Conservation (phyloP, 179 eudicot genomes). For the Monotropa hypopitys region DNA sequence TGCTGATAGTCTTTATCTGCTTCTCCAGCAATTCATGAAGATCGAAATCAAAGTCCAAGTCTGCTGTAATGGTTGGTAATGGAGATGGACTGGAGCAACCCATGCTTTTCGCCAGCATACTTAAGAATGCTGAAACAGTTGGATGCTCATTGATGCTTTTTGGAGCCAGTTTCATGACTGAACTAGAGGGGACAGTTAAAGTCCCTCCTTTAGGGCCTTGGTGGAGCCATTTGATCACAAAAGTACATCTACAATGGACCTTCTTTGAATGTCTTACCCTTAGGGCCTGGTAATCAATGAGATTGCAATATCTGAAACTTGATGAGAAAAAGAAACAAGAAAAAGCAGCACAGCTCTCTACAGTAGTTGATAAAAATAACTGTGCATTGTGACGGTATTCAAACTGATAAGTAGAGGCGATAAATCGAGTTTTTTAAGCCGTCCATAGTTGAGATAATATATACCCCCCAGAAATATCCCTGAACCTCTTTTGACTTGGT, state of each 20-base stretch:
- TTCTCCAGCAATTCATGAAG: slow-evolving; percentile 27
- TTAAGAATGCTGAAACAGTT: slow-evolving; percentile 33
- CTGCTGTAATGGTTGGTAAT: slow-evolving; percentile 11
- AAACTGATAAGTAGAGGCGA: neutral
- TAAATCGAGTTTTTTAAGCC: neutral
- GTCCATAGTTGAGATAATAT: neutral
- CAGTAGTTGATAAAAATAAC: neutral
- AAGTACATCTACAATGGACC: slow-evolving; percentile 42
- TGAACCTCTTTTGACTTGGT: neutral
- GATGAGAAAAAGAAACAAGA: neutral
- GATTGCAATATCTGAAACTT: neutral
- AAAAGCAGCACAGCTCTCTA: neutral
- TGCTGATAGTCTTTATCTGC: slow-evolving; percentile 39
- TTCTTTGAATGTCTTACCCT: slow-evolving; percentile 44
- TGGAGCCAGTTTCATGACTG: slow-evolving; percentile 32
- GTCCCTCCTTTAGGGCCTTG: slow-evolving; percentile 19
- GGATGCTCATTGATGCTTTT: slow-evolving; percentile 34
- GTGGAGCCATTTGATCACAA: slow-evolving; percentile 36
- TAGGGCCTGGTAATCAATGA: slow-evolving; percentile 18
- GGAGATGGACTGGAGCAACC: slow-evolving; percentile 12
- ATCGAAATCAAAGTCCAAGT: slow-evolving; percentile 30
- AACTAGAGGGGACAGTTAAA: slow-evolving; percentile 26
- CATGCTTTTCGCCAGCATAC: slow-evolving; percentile 9
- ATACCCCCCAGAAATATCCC: neutral
- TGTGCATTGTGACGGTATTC: neutral